These are phyloP conservation scores for Aspergillus transmontanensis DNA, from an alignment of 2,329 filamentous ascomycete genomes.

Conservation along the genomic window DNA sequence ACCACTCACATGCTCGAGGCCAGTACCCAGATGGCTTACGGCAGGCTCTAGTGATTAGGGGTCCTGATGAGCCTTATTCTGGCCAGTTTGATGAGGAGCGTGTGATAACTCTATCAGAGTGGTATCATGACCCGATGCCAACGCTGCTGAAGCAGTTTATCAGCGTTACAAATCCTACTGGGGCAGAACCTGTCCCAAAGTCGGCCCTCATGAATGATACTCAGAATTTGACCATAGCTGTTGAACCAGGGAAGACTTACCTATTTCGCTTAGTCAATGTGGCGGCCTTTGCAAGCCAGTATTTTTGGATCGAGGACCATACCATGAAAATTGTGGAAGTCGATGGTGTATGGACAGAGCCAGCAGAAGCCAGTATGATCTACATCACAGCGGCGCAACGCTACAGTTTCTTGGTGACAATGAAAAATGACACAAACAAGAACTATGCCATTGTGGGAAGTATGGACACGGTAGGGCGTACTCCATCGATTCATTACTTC, in stretches of 20 bases:
- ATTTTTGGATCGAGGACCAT: constrained; percentile 53
- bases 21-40: constrained; percentile 71
- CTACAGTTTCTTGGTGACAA: constrained; percentile 58
- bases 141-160: background rate
- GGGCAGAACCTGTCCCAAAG: constrained; percentile 67
- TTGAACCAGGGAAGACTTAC: constrained; percentile 71
- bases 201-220: constrained; percentile 70
- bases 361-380: constrained; percentile 61
- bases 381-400: constrained; percentile 71
- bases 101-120: constrained; percentile 1
- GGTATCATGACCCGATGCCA: constrained; percentile 9
- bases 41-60: constrained; percentile 68
- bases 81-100: constrained; percentile 6
- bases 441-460: constrained; percentile 64
- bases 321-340: constrained; percentile 72
- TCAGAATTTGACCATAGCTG: constrained; percentile 57
- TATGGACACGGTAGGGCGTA: constrained; percentile 29
- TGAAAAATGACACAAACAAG: constrained; percentile 60
- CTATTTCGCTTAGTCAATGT: constrained; percentile 75
- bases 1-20: constrained; percentile 67
- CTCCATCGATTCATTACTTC: constrained; percentile 35
- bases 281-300: constrained; percentile 65
- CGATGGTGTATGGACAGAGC: constrained; percentile 70
- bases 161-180: constrained; percentile 55
- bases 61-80: constrained; percentile 47